A percentile compares a stretch with the other conserved stretches of the same genome.
Conservation (phyloP, 2,329 filamentous ascomycete genomes). For the Colletotrichum horii region DNA sequence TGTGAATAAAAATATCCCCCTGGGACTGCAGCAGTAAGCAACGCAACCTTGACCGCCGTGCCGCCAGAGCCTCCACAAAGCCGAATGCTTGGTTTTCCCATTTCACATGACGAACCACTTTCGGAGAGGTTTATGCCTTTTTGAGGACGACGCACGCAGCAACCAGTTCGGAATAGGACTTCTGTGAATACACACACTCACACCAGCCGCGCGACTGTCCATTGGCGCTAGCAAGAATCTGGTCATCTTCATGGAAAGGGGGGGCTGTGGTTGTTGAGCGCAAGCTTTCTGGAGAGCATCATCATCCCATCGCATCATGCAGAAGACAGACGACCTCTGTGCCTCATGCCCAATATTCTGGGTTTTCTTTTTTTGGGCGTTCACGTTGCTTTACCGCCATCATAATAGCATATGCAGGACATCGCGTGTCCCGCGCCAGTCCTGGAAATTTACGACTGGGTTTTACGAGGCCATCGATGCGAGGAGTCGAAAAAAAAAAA, state of each 20-base stretch:
- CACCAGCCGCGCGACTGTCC: background rate
- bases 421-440: background rate
- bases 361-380: background rate
- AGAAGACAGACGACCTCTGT: background rate
- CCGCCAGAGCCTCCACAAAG: slow-evolving; percentile 11
- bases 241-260: background rate
- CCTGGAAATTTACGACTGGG: background rate
- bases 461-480: background rate
- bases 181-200: background rate
- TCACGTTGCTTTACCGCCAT: background rate
- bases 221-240: background rate
- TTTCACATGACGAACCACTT: background rate
- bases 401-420: background rate
- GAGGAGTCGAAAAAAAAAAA: background rate
- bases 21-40: background rate
- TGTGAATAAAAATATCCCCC: slow-evolving; percentile 15
- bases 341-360: background rate
- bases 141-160: background rate
- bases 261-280: background rate
- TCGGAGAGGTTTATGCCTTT: background rate
- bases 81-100: background rate
- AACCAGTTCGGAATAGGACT: background rate
- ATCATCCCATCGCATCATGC: background rate
- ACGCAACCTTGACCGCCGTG: background rate
- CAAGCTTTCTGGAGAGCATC: background rate